Evolutionary conservation across 2,329 filamentous ascomycete species (phyloP).

Genomic region (Nemania bipapillata): DNA sequence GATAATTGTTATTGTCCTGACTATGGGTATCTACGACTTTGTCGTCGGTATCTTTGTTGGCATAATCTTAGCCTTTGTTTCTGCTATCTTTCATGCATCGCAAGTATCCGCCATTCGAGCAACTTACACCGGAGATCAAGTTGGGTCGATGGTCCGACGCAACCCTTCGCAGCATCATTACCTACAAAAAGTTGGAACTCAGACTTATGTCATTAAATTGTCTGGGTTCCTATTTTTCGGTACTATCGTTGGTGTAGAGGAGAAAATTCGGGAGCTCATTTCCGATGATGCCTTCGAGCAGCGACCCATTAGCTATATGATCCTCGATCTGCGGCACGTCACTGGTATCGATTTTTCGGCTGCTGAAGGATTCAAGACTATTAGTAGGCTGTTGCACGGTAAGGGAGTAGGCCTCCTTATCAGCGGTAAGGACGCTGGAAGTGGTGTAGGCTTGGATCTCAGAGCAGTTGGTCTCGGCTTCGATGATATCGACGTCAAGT

Average conservation of each 20-base stretch:
- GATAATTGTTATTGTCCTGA: slow-evolving; percentile 86
- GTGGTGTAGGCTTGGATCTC: slow-evolving; percentile 79
- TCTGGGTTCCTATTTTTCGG: slow-evolving; percentile 98
- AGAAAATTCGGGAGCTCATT: slow-evolving; percentile 82
- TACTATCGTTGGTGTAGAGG: slow-evolving; percentile 94
- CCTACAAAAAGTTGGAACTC: slow-evolving; percentile 82
- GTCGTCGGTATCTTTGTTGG: slow-evolving; percentile 93
- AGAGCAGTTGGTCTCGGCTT: slow-evolving; percentile 84
- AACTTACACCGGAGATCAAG: slow-evolving; percentile 88
- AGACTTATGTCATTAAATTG: slow-evolving; percentile 91
- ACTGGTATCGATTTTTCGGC: slow-evolving; percentile 95
- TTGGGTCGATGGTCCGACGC: slow-evolving; percentile 89
- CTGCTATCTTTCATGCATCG: slow-evolving; percentile 90
- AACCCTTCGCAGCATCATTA: slow-evolving; percentile 91
- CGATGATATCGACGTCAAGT: slow-evolving; percentile 76
- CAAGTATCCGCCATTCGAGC: slow-evolving; percentile 87
- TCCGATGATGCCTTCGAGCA: slow-evolving; percentile 81
- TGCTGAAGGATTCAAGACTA: slow-evolving; percentile 91
- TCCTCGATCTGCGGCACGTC: slow-evolving; percentile 89
- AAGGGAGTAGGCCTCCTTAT: slow-evolving; percentile 84
- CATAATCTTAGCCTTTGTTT: slow-evolving; percentile 89
- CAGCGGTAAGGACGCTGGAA: slow-evolving; percentile 80
- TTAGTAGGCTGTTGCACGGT: slow-evolving; percentile 82
- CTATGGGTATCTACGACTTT: slow-evolving; percentile 98
- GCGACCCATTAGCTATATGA: slow-evolving; percentile 85